Evolutionary conservation across 129 eudicot species (phyloP).

Genomic region (Flaveria ramosissima): DNA sequence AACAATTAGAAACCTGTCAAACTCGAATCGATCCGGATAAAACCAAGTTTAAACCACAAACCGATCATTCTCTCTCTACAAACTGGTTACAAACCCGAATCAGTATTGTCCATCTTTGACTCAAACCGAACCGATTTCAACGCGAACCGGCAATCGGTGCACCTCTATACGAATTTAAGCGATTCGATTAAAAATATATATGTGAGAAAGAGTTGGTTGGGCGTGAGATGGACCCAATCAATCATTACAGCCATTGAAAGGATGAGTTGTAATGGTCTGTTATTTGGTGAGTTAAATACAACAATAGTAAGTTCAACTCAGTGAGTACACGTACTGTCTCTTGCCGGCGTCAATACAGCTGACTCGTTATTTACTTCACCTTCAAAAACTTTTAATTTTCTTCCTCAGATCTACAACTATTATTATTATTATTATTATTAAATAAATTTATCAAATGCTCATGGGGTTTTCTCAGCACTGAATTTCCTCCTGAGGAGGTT

Average conservation of each 20-base stretch:
- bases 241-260: conserved; percentile 35
- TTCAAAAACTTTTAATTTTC: neutral
- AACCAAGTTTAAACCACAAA: too few species aligned
- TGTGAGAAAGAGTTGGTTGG: neutral
- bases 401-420: neutral
- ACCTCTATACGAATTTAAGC: too few species aligned
- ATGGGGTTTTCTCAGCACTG: too few species aligned
- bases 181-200: neutral
- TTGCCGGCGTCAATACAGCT: conserved; percentile 34
- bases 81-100: too few species aligned
- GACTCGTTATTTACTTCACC: conserved; percentile 29
- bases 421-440: neutral
- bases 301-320: conserved; percentile 36
- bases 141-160: too few species aligned
- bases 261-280: conserved; percentile 35
- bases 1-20: too few species aligned
- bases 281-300: conserved; percentile 34
- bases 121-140: too few species aligned
- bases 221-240: conserved; percentile 19
- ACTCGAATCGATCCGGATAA: too few species aligned
- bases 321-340: conserved; percentile 34
- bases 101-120: too few species aligned
- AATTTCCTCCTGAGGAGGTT: too few species aligned
- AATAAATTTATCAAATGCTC: neutral
- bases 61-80: too few species aligned